phyloP scores from a whole-genome alignment of 805 yeast species.

The Saturnispora diversa region DNA sequence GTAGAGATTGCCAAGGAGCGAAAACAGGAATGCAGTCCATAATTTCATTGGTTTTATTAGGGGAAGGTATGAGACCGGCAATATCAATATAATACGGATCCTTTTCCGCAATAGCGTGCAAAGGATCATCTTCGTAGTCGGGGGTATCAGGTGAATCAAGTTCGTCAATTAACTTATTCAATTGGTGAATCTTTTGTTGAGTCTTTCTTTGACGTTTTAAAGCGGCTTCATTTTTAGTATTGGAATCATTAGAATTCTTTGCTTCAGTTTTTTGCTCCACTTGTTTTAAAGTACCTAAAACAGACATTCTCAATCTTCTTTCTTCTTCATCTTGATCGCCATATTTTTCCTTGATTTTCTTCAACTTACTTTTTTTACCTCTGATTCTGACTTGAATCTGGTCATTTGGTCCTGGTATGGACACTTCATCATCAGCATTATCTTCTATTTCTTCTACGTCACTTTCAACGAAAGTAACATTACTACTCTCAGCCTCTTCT shows the following conservation, averaged over 20 bases:
- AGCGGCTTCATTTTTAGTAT: slow-evolving; percentile 11
- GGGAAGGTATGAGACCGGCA: slow-evolving; percentile 34
- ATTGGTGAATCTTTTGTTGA: slow-evolving; percentile 26
- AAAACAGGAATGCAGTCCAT: slow-evolving; percentile 71
- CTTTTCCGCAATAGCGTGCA: slow-evolving; percentile 24
- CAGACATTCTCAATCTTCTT: slow-evolving; percentile 62
- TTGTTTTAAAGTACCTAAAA: slow-evolving; percentile 74
- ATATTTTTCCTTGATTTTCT: slow-evolving; percentile 75
- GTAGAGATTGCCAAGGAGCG: slow-evolving; percentile 85
- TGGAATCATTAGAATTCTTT: slow-evolving; percentile 7
- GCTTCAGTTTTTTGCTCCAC: slow-evolving; percentile 24
- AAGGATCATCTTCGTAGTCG: slow-evolving; percentile 17
- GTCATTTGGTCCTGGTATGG: slow-evolving; percentile 16
- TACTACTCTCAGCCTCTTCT: slow-evolving; percentile 11
- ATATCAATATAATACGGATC: slow-evolving; percentile 22
- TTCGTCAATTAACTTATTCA: slow-evolving; percentile 28
- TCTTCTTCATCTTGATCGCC: slow-evolving; percentile 92
- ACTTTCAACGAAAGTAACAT: background rate
- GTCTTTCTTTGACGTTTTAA: slow-evolving; percentile 21
- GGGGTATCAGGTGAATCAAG: slow-evolving; percentile 19
- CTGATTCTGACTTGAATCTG: slow-evolving; percentile 43
- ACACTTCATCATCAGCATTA: background rate
- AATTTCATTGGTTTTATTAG: slow-evolving; percentile 43
- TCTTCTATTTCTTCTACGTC: background rate
- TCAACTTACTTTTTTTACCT: slow-evolving; percentile 79